Percentiles rank a stretch among this genome's conserved stretches.
phyloP scores from a whole-genome alignment of 1,284 basidiomycete genomes.

The Porodaedalea pini region DNA sequence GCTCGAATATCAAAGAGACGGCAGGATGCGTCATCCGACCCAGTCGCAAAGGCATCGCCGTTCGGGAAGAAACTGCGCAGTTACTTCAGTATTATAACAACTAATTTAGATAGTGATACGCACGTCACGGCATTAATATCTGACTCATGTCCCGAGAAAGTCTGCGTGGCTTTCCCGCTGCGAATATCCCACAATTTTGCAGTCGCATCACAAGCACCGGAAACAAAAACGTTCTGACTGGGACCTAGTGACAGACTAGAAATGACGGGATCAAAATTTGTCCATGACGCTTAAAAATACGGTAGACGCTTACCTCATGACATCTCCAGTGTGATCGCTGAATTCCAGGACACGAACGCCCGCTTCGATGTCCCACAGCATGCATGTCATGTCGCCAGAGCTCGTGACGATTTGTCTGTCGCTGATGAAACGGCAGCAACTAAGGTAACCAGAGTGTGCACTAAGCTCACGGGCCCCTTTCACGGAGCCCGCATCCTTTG shows the following conservation, averaged over 20 bases:
- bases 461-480: constrained; percentile 86
- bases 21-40: constrained; percentile 98
- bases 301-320: constrained; percentile 83
- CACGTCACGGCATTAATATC: constrained; percentile 99
- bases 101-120: constrained; percentile 35
- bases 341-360: constrained; percentile 95
- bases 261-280: constrained; percentile 11
- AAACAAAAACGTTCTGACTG: constrained; percentile 94
- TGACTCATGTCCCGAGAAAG: constrained; percentile 97
- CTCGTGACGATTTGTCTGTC: constrained; percentile 97
- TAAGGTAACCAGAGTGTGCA: constrained; percentile 96
- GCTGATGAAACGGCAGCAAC: constrained; percentile 97
- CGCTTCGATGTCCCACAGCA: constrained; percentile 99
- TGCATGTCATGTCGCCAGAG: constrained; percentile 99
- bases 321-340: constrained; percentile 98
- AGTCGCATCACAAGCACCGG: constrained; percentile 96
- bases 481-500: constrained; percentile 66
- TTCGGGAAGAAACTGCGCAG: constrained; percentile 91
- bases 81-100: constrained; percentile 9
- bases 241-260: constrained; percentile 87
- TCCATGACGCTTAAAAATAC: constrained; percentile 13
- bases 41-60: constrained; percentile 97
- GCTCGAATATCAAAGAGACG: constrained; percentile 97
- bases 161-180: constrained; percentile 94
- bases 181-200: constrained; percentile 99